phyloP scores from a whole-genome alignment of 768 basidiomycete species.

The Mycena polygramma region DNA sequence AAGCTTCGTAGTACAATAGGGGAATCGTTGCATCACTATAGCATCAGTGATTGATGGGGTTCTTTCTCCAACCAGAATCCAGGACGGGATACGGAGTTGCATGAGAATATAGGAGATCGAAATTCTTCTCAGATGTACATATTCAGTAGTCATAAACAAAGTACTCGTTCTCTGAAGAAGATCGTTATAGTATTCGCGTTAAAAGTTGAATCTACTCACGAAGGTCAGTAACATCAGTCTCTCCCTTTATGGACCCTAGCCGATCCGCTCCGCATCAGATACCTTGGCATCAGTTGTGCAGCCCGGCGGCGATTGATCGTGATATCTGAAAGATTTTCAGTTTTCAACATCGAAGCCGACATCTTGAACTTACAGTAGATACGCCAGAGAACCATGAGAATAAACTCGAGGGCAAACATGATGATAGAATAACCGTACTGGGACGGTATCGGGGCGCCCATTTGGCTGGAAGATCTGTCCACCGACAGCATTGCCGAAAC shows the following conservation, averaged over 20 bases:
- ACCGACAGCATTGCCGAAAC: conserved; percentile 13
- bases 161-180: conserved; percentile 7
- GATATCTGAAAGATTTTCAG: background rate
- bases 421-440: conserved; percentile 14
- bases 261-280: background rate
- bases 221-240: conserved; percentile 8
- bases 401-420: conserved; percentile 11
- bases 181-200: background rate
- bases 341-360: background rate
- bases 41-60: too few relatives aligned
- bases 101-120: too few relatives aligned
- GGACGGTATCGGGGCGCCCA: conserved; percentile 17
- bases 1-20: too few relatives aligned
- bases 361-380: conserved; percentile 1
- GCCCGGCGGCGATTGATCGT: conserved; percentile 5
- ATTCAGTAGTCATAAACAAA: conserved; percentile 4
- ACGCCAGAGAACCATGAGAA: conserved; percentile 12
- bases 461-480: conserved; percentile 19
- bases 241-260: conserved; percentile 6
- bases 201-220: background rate
- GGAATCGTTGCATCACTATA: too few relatives aligned
- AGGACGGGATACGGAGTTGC: too few relatives aligned
- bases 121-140: too few relatives aligned
- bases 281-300: background rate
- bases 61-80: too few relatives aligned